Base-by-base conservation (phyloP, 257 asterid species). In the Jaltomata sinuosa region DNA sequence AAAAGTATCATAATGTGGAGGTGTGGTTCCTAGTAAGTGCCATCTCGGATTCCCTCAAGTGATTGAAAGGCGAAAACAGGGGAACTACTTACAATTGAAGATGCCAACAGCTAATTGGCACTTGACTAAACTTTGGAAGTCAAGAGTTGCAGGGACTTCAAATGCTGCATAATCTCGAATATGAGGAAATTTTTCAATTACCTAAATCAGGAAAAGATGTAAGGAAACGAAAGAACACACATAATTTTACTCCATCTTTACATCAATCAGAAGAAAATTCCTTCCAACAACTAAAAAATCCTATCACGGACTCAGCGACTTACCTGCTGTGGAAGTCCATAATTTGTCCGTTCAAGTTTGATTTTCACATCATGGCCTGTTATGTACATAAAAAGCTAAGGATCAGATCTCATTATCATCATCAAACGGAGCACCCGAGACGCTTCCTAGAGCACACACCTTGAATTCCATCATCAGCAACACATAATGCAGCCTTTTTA, bases 41-140 rank as follows among this genome's bases (percentile, higher is more conserved):
- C 15, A 8, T 77, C 42, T 67, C 4, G 29, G 22, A 57, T 55
- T 49, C 16, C 68, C 14, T 59, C 68, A 76, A 55, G 38, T 40
- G 34, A 61, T 45, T 57, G 32, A 74, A 47, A 36, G 15, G 79
- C 27, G 50, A 53, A 27, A 55, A 16, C 2, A 42, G 3, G 45
- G 34, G 79, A 45, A 77, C 68, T 81, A 84, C 99, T 91, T 90
- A 96, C 99, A 76, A 85, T 85, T 90, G 77, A 90, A 86, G 38
- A 88, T 84, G 77, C 93, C 98, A 89, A 93, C 91, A 87, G 95
- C 97, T 87, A 96, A 82, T 85, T 96, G 98, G 87, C 89, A 89
- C 81, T 94, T 96, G 87, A 93, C 86, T 83, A 93, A 80, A 85
- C 84, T 83, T 87, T 74, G 84, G 86, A 84, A 89, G 85, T 94